Evolutionary conservation across 495 filamentous ascomycete genomes (phyloP).

Genomic region (Neurospora sp.): DNA sequence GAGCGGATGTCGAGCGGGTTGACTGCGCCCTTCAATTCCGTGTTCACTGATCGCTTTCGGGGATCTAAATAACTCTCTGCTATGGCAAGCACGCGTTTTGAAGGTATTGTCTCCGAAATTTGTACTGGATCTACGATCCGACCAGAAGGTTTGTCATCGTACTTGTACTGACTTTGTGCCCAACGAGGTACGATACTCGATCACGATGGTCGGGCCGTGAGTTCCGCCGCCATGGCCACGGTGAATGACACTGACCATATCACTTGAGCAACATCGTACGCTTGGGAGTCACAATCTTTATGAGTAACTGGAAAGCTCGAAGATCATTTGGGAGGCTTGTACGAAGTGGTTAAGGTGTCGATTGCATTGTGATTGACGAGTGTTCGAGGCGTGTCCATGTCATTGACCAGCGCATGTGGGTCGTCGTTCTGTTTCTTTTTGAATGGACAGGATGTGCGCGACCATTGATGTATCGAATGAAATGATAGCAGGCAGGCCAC

Average conservation of each 20-base stretch:
- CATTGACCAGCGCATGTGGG: not conserved
- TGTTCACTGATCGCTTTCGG: not conserved
- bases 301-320: not conserved
- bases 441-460: no score
- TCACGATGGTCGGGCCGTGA: not conserved
- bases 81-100: not conserved
- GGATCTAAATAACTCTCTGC: not conserved
- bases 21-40: not conserved
- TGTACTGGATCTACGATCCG: not conserved
- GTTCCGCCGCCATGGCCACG: not conserved
- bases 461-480: no score
- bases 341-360: not conserved
- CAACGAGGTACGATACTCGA: not conserved
- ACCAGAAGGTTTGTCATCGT: not conserved
- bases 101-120: not conserved
- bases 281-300: not conserved
- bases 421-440: not conserved
- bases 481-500: no score
- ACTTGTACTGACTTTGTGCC: not conserved
- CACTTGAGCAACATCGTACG: not conserved
- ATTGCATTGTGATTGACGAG: not conserved
- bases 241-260: not conserved
- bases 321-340: not conserved
- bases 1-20: not conserved
- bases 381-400: not conserved